A percentile compares a stretch with the other conserved stretches of the same genome.
Evolutionary conservation across 345 rosid species (phyloP).

Genomic region (Acer saccharum): DNA sequence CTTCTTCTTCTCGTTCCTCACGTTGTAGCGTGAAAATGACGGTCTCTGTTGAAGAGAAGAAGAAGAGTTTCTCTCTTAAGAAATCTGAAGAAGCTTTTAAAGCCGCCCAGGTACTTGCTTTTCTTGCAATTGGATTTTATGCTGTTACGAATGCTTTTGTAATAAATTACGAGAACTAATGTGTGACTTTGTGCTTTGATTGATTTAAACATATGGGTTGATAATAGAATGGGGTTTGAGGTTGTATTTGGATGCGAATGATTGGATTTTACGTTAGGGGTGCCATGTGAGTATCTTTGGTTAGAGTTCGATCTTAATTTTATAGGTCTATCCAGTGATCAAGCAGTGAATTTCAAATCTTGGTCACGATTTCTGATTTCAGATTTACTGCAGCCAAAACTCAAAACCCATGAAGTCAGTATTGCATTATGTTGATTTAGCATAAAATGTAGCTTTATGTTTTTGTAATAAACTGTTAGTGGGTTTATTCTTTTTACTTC

Average conservation of each 20-base stretch:
- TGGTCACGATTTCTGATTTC: neutral
- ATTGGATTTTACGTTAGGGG: neutral
- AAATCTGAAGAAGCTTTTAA: constrained; percentile 91
- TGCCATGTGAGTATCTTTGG: too few species aligned
- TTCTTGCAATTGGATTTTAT: neutral
- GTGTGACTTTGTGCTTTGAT: neutral
- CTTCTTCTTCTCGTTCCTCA: constrained; percentile 33
- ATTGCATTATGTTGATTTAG: neutral
- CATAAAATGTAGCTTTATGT: too few species aligned
- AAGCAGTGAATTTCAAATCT: neutral
- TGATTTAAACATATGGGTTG: constrained; percentile 12
- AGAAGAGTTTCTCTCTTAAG: constrained; percentile 61
- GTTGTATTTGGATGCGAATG: neutral
- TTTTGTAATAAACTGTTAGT: too few species aligned
- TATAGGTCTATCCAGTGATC: neutral
- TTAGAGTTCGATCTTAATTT: neutral
- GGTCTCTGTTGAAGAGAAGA: constrained; percentile 65
- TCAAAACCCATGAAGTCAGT: neutral
- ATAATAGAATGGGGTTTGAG: neutral
- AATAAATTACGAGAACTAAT: neutral
- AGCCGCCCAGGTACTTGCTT: constrained; percentile 62
- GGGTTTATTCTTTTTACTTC: neutral
- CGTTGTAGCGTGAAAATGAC: constrained; percentile 54
- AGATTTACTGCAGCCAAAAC: too few species aligned
- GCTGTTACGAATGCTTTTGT: neutral